phyloP scores from a whole-genome alignment of 768 basidiomycete species.

The Termitomyces sp. region DNA sequence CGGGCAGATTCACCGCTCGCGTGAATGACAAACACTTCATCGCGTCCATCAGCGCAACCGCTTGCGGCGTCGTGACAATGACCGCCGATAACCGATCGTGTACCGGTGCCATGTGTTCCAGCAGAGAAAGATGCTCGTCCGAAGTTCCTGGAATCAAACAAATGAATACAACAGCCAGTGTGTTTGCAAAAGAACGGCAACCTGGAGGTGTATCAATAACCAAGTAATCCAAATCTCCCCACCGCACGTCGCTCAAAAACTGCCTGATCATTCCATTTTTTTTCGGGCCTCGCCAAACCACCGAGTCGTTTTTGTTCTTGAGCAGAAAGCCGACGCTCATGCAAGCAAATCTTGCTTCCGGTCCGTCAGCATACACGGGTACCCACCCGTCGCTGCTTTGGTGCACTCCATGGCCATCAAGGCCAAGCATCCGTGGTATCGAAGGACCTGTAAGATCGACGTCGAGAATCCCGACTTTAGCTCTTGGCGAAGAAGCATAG shows the following conservation, averaged over 20 bases:
- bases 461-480: slow-evolving; percentile 85
- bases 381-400: slow-evolving; percentile 97
- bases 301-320: slow-evolving; percentile 85
- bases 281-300: slow-evolving; percentile 98
- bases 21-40: slow-evolving; percentile 97
- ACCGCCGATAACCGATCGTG: slow-evolving; percentile 75
- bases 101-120: slow-evolving; percentile 88
- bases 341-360: slow-evolving; percentile 69
- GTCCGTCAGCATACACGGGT: slow-evolving; percentile 90
- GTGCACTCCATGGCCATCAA: slow-evolving; percentile 83
- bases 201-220: slow-evolving; percentile 97
- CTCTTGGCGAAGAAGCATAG: slow-evolving; percentile 57
- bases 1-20: slow-evolving; percentile 76
- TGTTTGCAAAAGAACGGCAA: slow-evolving; percentile 29
- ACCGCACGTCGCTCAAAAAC: slow-evolving; percentile 90
- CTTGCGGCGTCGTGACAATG: slow-evolving; percentile 96
- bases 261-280: slow-evolving; percentile 98
- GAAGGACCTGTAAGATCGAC: slow-evolving; percentile 94
- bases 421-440: slow-evolving; percentile 90
- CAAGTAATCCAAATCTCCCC: slow-evolving; percentile 91
- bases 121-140: slow-evolving; percentile 93
- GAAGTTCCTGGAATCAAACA: slow-evolving; percentile 71
- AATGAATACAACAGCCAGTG: slow-evolving; percentile 11
- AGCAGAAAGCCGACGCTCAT: slow-evolving; percentile 98
- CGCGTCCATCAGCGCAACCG: slow-evolving; percentile 90